phyloP scores from a whole-genome alignment of 768 basidiomycete genomes.

The Termitomyces sp. region DNA sequence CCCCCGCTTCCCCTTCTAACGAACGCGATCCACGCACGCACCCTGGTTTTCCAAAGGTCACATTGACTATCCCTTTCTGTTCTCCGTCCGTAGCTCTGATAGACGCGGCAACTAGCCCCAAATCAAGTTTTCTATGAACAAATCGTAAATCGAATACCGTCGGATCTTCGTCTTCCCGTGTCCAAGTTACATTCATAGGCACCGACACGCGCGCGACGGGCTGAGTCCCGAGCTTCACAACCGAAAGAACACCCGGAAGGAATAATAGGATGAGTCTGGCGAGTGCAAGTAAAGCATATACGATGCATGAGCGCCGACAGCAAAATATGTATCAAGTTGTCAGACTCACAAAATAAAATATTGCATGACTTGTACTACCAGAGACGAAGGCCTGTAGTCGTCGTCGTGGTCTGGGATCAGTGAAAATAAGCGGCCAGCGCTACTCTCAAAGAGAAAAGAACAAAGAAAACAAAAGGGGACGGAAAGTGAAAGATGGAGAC shows the following conservation, averaged over 20 bases:
- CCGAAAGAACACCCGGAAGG: background rate
- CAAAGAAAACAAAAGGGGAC: background rate
- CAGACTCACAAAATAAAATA: slow-evolving; percentile 4
- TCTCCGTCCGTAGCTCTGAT: background rate
- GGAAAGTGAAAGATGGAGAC: background rate
- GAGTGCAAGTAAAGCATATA: background rate
- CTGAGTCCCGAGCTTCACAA: background rate
- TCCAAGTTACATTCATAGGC: slow-evolving; percentile 3
- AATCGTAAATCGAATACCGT: slow-evolving; percentile 5
- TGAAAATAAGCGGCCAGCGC: slow-evolving; percentile 9
- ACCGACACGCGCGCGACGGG: background rate
- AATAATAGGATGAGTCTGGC: background rate
- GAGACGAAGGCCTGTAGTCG: slow-evolving; percentile 1
- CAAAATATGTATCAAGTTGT: background rate
- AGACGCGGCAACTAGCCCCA: background rate
- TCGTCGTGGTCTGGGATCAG: background rate
- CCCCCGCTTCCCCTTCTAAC: background rate
- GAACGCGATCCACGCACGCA: background rate
- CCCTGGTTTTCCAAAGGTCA: slow-evolving; percentile 1
- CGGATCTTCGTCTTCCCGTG: background rate
- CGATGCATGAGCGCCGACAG: background rate
- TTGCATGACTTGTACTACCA: slow-evolving; percentile 8
- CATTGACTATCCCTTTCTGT: background rate
- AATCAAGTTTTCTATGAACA: background rate
- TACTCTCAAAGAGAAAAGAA: background rate